Evolutionary conservation across 306 rosid species (phyloP).

Genomic region (Phaseolus lunatus): DNA sequence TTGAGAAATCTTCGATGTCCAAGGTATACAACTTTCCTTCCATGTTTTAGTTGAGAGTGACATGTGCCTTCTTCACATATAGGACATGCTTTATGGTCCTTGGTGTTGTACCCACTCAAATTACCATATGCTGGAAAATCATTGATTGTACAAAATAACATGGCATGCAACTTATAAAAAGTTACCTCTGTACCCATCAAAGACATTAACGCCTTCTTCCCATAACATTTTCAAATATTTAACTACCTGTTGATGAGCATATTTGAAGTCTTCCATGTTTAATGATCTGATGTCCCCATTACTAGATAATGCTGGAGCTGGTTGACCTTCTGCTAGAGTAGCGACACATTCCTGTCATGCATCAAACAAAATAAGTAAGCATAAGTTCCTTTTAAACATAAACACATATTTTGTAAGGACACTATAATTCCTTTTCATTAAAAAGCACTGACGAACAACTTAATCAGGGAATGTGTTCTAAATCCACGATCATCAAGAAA

Average conservation of each 20-base stretch:
- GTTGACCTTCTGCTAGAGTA: constrained; percentile 75
- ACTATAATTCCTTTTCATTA: constrained; percentile 1
- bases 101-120: no score
- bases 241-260: constrained; percentile 88
- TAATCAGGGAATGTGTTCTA: background rate
- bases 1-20: no score
- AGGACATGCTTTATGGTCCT: no score
- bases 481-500: constrained; percentile 11
- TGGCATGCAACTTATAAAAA: no score
- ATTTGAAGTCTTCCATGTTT: constrained; percentile 77
- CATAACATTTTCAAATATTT: no score
- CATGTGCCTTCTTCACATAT: no score
- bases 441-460: constrained; percentile 9
- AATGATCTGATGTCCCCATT: constrained; percentile 81
- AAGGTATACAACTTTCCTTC: no score
- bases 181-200: no score
- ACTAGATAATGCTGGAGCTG: constrained; percentile 74
- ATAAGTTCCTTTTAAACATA: constrained; percentile 23
- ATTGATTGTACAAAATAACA: no score
- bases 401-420: background rate
- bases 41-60: no score
- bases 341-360: constrained; percentile 67
- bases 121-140: no score
- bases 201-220: no score
- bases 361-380: constrained; percentile 35